These are phyloP conservation scores for Kwoniella sp. DNA, from an alignment of 768 basidiomycete species.

Conservation along the genomic window DNA sequence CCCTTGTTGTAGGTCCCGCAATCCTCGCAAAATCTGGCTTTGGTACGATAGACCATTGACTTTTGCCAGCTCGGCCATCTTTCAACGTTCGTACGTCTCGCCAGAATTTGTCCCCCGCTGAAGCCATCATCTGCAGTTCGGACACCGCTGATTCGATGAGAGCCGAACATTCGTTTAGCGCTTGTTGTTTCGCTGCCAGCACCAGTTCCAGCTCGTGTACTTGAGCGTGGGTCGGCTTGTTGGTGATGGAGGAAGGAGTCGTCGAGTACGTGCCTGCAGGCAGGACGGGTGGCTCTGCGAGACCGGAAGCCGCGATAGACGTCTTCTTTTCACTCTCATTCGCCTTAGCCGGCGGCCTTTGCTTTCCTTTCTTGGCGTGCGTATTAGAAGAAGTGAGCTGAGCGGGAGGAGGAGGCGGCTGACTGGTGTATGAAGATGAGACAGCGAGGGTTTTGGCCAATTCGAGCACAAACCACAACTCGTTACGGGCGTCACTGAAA, in stretches of 20 bases:
- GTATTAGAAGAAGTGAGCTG: background rate
- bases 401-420: conserved; percentile 26
- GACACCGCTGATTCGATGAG: conserved; percentile 47
- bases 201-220: conserved; percentile 39
- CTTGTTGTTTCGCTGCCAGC: conserved; percentile 43
- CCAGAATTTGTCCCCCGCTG: conserved; percentile 47
- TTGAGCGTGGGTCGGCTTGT: conserved; percentile 11
- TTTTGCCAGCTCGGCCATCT: conserved; percentile 34
- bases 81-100: conserved; percentile 29
- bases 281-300: conserved; percentile 38
- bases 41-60: conserved; percentile 45
- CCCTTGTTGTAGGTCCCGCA: conserved; percentile 34
- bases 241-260: conserved; percentile 19
- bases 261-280: conserved; percentile 42
- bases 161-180: conserved; percentile 44
- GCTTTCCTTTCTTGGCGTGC: conserved; percentile 14
- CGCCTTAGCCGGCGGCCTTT: conserved; percentile 7
- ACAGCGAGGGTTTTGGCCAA: conserved; percentile 43
- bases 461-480: conserved; percentile 50
- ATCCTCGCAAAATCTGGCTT: conserved; percentile 47
- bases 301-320: background rate
- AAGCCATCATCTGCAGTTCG: conserved; percentile 41
- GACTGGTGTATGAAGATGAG: conserved; percentile 28
- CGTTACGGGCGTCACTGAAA: conserved; percentile 45
- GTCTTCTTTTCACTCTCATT: conserved; percentile 14